Percentiles rank a stretch among this genome's conserved stretches.
These are phyloP conservation scores for Russula dissimulans DNA, from an alignment of 768 basidiomycete species.

Conservation along the genomic window DNA sequence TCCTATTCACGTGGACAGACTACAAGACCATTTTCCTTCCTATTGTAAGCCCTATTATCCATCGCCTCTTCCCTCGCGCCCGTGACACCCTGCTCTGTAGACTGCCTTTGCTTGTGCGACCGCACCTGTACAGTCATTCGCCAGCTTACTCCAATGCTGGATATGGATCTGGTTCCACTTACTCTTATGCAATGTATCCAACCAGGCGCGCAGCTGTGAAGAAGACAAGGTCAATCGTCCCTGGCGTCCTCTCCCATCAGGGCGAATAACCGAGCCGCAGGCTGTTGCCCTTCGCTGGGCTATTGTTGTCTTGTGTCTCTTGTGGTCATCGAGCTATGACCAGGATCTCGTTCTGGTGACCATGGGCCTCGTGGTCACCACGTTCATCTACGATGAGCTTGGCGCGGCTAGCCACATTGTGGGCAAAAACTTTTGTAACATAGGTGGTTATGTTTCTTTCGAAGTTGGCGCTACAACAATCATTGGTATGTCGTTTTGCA, in stretches of 20 bases:
- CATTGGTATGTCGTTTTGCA: slow-evolving; percentile 14
- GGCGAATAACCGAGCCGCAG: slow-evolving; percentile 19
- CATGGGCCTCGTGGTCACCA: slow-evolving; percentile 20
- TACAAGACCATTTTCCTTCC: slow-evolving; percentile 26
- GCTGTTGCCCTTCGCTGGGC: slow-evolving; percentile 20
- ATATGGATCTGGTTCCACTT: slow-evolving; percentile 24
- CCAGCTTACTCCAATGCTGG: slow-evolving; percentile 13
- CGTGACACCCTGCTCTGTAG: slow-evolving; percentile 1
- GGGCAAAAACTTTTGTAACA: slow-evolving; percentile 21
- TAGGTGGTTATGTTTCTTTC: slow-evolving; percentile 21
- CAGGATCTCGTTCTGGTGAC: slow-evolving; percentile 14
- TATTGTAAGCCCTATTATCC: slow-evolving; percentile 17
- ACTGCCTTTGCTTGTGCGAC: slow-evolving; percentile 19
- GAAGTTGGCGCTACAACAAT: slow-evolving; percentile 20
- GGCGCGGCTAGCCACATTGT: slow-evolving; percentile 13
- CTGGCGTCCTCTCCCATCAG: slow-evolving; percentile 24
- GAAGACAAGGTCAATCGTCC: slow-evolving; percentile 24
- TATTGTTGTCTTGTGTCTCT: slow-evolving; percentile 17
- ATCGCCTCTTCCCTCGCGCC: neutral
- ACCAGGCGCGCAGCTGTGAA: slow-evolving; percentile 21
- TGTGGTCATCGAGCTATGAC: slow-evolving; percentile 13
- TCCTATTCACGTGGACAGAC: slow-evolving; percentile 26
- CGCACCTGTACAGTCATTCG: slow-evolving; percentile 13
- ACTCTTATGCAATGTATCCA: slow-evolving; percentile 23
- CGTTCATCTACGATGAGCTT: slow-evolving; percentile 19